Percentiles rank a stretch among this genome's conserved stretches.
These are phyloP conservation scores for Claviceps purpurea DNA, from an alignment of 2,329 filamentous ascomycete genomes.

Conservation along the genomic window DNA sequence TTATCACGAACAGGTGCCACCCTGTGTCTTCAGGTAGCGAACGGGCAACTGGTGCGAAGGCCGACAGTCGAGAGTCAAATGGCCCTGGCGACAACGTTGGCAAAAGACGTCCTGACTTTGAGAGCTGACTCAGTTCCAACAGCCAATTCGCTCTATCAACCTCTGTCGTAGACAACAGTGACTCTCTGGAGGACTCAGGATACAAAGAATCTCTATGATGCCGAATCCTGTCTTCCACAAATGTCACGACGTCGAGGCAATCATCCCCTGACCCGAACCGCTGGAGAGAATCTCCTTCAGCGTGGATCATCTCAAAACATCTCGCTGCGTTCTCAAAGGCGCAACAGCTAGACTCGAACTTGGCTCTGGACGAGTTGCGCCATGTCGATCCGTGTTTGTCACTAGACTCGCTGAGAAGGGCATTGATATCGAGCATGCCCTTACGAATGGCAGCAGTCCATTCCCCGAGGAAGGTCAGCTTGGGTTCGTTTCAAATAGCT, in stretches of 20 bases:
- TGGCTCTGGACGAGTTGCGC: conserved; percentile 48
- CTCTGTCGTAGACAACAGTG: not conserved
- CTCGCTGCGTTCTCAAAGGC: conserved; percentile 45
- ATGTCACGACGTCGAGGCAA: conserved; percentile 31
- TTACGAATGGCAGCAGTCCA: conserved; percentile 51
- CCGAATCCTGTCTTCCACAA: conserved; percentile 28
- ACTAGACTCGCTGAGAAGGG: conserved; percentile 42
- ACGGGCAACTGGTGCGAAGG: not conserved
- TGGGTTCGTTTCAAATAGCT: not conserved
- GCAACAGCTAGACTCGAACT: conserved; percentile 51
- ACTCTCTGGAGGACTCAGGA: not conserved
- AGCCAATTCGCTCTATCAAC: not conserved
- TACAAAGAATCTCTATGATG: conserved; percentile 11
- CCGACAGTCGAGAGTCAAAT: not conserved
- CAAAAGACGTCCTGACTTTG: not conserved
- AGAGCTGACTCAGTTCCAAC: not conserved
- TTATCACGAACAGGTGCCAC: not conserved
- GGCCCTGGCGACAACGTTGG: not conserved
- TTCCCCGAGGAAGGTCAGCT: conserved; percentile 43
- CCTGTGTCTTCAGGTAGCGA: not conserved
- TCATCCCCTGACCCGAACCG: conserved; percentile 28
- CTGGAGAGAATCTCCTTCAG: conserved; percentile 26
- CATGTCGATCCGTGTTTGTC: conserved; percentile 44
- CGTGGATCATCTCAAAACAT: conserved; percentile 28
- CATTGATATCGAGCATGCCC: conserved; percentile 41